Base-by-base conservation (phyloP, 2,329 filamentous ascomycete genomes). In the Zopfia rhizophila region DNA sequence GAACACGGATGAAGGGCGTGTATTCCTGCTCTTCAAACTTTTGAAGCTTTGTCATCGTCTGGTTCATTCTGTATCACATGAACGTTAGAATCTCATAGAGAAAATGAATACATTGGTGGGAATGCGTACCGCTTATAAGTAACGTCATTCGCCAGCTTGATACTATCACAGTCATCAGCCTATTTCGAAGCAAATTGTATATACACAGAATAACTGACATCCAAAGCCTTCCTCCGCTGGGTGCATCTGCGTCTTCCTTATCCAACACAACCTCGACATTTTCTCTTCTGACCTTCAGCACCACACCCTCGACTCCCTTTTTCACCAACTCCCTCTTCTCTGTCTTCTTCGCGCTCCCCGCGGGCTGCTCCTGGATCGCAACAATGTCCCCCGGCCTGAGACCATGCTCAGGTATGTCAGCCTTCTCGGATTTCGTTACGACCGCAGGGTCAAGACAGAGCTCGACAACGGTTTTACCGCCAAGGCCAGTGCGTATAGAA, bases 401-500 rank as follows among this genome's bases (percentile, higher is more conserved):
- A 18, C 88, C 89, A 75, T 93, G 89, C 66, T 90, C 87, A 1
- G 87, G 86, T 14, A 93, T 75, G 52, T 85, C 83, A 0, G 77
- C 72, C 30, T 65, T 69, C 14, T 65, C 69, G 31, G 66, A 71
- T 3, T 82, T 79, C 7, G 61, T 55, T 16, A 65, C 66, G 2
- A 87, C 82, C 0, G 91, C 89, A n/a, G 83, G 74, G 63, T 97
- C 93, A 0, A 84, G 77, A 12, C 75, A 77, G 5, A 99, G 84
- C 69, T 97, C 92, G 3, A 97, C 76, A 2, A 99, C 88, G 0
- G 90, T 91, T 55, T 91, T 89, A n/a, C 94, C 94, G 12, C 92
- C 94, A 25, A 97, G 79, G 0, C 94, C 94, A 0, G 94, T 99
- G 21, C 92, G 87, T 66, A 89, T 89, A 13, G 88, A 87, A 8